Evolutionary conservation across 768 basidiomycete species (phyloP).

Genomic region (Macrocybe gigantea): DNA sequence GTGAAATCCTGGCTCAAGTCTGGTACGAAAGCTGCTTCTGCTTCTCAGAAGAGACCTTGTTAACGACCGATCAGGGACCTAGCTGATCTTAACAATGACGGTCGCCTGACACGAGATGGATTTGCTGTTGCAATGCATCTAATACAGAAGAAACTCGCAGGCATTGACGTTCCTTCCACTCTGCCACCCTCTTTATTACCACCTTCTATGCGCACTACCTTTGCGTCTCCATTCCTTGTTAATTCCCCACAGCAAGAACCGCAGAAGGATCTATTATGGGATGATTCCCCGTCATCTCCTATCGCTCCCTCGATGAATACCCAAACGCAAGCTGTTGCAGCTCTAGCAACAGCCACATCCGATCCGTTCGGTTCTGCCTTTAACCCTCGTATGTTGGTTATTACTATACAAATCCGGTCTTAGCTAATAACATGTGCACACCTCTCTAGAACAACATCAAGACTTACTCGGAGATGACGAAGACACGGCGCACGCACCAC

Average conservation of each 20-base stretch:
- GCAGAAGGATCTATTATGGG: slow-evolving; percentile 43
- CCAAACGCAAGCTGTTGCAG: slow-evolving; percentile 20
- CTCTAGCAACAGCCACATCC: slow-evolving; percentile 14
- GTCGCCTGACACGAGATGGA: slow-evolving; percentile 80
- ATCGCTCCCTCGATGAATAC: slow-evolving; percentile 34
- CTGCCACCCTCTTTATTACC: slow-evolving; percentile 77
- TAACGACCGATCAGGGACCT: slow-evolving; percentile 66
- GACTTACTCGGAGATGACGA: slow-evolving; percentile 77
- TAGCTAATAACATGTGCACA: not conserved
- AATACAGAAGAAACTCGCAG: slow-evolving; percentile 80
- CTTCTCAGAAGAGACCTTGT: not conserved
- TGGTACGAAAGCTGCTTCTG: slow-evolving; percentile 53
- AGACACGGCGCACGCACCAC: slow-evolving; percentile 31
- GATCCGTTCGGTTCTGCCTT: slow-evolving; percentile 41
- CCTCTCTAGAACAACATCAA: slow-evolving; percentile 13
- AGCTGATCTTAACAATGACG: slow-evolving; percentile 83
- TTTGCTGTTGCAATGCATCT: slow-evolving; percentile 96
- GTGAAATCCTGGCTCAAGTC: slow-evolving; percentile 80
- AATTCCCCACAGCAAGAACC: slow-evolving; percentile 38
- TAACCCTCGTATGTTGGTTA: slow-evolving; percentile 19
- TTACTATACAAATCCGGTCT: not conserved
- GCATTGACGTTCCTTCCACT: slow-evolving; percentile 66
- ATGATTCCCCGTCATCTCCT: slow-evolving; percentile 48
- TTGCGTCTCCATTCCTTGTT: slow-evolving; percentile 34
- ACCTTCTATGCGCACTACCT: slow-evolving; percentile 63